phyloP scores from a whole-genome alignment of 2,329 filamentous ascomycete genomes.

The Bipolaris victoriae region DNA sequence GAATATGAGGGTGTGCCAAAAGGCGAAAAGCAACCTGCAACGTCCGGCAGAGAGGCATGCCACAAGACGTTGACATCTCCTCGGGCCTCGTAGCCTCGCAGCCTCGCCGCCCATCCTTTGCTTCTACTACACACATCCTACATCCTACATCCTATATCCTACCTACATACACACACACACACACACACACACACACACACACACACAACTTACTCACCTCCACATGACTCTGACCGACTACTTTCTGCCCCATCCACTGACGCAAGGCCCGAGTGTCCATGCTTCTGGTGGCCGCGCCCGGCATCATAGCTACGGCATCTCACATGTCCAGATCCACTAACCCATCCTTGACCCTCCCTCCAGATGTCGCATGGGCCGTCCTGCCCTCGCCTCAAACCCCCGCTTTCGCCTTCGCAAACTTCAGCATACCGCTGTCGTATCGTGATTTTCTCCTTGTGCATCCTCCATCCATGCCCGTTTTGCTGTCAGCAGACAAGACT shows the following conservation, averaged over 20 bases:
- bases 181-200: too few relatives aligned
- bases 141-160: too few relatives aligned
- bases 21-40: conserved; percentile 26
- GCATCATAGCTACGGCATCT: conserved; percentile 10
- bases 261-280: conserved; percentile 7
- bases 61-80: conserved; percentile 2
- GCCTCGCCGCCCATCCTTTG: too few relatives aligned
- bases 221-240: neutral
- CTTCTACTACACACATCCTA: too few relatives aligned
- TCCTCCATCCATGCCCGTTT: conserved; percentile 5
- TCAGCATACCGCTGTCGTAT: conserved; percentile 2
- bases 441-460: conserved; percentile 7
- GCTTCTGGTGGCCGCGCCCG: conserved; percentile 10
- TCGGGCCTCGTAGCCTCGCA: neutral
- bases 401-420: conserved; percentile 5
- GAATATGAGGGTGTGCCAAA: too few relatives aligned
- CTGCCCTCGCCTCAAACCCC: conserved; percentile 21
- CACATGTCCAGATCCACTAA: conserved; percentile 8
- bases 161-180: too few relatives aligned
- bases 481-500: conserved; percentile 19
- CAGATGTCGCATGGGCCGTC: conserved; percentile 1
- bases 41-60: conserved; percentile 13
- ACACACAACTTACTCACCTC: too few relatives aligned
- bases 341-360: neutral
- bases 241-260: conserved; percentile 26